These are phyloP conservation scores for Morella rubra DNA, from an alignment of 306 rosid species.

Conservation along the genomic window DNA sequence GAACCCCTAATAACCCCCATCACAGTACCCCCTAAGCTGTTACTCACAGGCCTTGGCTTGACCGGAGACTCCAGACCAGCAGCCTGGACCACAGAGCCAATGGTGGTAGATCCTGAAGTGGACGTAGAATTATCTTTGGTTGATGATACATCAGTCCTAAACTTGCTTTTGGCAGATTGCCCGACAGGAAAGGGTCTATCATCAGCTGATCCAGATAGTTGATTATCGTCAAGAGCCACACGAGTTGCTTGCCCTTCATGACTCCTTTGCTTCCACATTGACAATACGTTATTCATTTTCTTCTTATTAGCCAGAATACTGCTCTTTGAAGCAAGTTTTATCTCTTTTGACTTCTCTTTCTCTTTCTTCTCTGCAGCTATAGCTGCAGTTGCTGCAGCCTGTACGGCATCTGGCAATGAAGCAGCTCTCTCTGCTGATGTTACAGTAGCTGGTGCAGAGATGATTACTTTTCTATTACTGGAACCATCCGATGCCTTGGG, in stretches of 20 bases:
- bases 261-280: conserved; percentile 98
- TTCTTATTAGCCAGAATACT: conserved; percentile 93
- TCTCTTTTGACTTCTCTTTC: conserved; percentile 84
- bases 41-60: conserved; percentile 77
- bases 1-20: conserved; percentile 98
- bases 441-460: conserved; percentile 91
- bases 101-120: conserved; percentile 41
- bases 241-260: conserved; percentile 90
- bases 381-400: conserved; percentile 93
- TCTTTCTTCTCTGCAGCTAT: conserved; percentile 96
- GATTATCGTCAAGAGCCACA: conserved; percentile 79
- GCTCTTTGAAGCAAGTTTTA: conserved; percentile 91
- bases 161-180: conserved; percentile 59
- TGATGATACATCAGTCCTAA: conserved; percentile 45
- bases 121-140: conserved; percentile 50
- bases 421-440: conserved; percentile 64
- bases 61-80: conserved; percentile 54
- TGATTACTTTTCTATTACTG: conserved; percentile 65
- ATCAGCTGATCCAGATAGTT: conserved; percentile 49
- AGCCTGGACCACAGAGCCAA: conserved; percentile 37
- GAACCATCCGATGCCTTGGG: conserved; percentile 66
- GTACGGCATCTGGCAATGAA: conserved; percentile 89
- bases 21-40: conserved; percentile 81
- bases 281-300: conserved; percentile 91
- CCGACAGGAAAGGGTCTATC: conserved; percentile 57